Conservation (phyloP, 164 flowering plant species). For the Nymphaea thermarum region DNA sequence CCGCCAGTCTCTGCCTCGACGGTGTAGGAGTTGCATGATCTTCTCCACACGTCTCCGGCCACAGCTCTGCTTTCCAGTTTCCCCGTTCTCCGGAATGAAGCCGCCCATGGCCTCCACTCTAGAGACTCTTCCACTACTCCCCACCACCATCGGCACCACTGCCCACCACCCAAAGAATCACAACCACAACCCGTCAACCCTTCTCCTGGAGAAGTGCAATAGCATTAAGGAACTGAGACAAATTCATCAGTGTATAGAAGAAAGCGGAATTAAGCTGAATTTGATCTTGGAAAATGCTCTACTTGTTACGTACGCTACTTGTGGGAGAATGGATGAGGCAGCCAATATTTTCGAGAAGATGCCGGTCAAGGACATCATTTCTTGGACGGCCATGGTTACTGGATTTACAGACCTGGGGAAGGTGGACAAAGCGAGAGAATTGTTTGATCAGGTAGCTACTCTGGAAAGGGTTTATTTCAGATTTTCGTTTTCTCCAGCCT, state of each 20-base stretch:
- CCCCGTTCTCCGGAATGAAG: not conserved
- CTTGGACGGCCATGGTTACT: slow-evolving; percentile 37
- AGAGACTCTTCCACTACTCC: not conserved
- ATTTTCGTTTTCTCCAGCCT: no score
- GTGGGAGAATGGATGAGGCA: slow-evolving; percentile 36
- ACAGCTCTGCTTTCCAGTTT: not conserved
- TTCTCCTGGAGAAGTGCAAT: slow-evolving; percentile 17
- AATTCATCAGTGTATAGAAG: slow-evolving; percentile 26
- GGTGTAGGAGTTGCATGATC: not conserved
- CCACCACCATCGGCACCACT: not conserved
- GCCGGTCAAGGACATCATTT: slow-evolving; percentile 29
- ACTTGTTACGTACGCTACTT: slow-evolving; percentile 34
- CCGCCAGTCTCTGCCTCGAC: not conserved
- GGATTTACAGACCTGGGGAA: slow-evolving; percentile 27
- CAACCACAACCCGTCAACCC: slow-evolving; percentile 27
- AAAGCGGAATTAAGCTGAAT: slow-evolving; percentile 13
- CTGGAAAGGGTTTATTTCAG: no score
- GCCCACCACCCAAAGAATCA: slow-evolving; percentile 20
- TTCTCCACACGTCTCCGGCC: not conserved
- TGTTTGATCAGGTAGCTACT: slow-evolving; percentile 33
- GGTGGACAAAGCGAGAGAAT: slow-evolving; percentile 25
- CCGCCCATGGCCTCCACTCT: not conserved
- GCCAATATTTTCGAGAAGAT: slow-evolving; percentile 23
- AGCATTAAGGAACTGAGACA: slow-evolving; percentile 30
- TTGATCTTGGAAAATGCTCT: slow-evolving; percentile 35